These are phyloP conservation scores for Fraxinus albicans DNA, from an alignment of 305 asterid species.

Conservation along the genomic window DNA sequence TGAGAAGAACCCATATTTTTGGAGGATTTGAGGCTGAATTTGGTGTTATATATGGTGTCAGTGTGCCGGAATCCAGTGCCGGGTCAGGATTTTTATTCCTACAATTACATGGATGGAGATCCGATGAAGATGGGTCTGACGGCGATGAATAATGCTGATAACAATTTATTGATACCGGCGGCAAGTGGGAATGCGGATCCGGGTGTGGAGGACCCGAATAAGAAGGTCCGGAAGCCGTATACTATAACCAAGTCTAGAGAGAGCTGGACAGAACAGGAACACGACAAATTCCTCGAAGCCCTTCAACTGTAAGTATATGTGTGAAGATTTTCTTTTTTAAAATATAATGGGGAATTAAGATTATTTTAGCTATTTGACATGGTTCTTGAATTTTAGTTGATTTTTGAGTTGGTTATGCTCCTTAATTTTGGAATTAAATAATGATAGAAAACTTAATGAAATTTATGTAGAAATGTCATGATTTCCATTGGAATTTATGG, in stretches of 20 bases:
- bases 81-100: constrained; percentile 44
- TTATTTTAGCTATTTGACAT: background rate
- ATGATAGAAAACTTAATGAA: background rate
- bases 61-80: constrained; percentile 60
- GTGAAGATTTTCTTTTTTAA: background rate
- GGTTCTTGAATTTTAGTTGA: constrained; percentile 2
- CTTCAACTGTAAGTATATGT: constrained; percentile 64
- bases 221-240: constrained; percentile 86
- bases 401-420: background rate
- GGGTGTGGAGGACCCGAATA: constrained; percentile 57
- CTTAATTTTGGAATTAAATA: background rate
- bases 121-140: constrained; percentile 40
- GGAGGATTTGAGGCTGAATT: background rate
- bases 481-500: too few relatives aligned
- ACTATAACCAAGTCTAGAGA: constrained; percentile 91
- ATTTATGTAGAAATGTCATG: background rate
- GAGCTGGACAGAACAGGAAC: constrained; percentile 97
- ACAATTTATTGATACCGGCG: constrained; percentile 22
- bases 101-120: constrained; percentile 38
- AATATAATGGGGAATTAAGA: background rate
- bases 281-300: constrained; percentile 85
- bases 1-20: background rate
- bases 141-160: constrained; percentile 10
- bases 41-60: constrained; percentile 60
- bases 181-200: constrained; percentile 36